Conservation (phyloP, 371 early-diverging fungal genomes). For the Actinomucor elegans region DNA sequence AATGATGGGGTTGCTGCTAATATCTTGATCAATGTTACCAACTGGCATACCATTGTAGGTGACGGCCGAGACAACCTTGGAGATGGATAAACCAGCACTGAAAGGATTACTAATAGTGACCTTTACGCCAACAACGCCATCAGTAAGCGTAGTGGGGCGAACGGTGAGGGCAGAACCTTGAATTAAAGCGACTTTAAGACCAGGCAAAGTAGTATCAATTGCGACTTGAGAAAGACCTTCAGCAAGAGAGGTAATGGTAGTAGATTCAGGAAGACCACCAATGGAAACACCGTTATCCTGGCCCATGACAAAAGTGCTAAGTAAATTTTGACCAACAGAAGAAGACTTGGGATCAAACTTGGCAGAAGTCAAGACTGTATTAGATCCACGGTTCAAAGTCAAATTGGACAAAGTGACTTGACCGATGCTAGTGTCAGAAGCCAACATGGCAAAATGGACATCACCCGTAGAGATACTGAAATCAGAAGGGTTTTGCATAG, state of each 20-base stretch:
- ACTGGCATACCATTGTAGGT: constrained; percentile 52
- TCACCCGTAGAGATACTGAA: constrained; percentile 59
- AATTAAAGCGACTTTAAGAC: constrained; percentile 49
- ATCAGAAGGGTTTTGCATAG: constrained; percentile 61
- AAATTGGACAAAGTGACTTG: constrained; percentile 49
- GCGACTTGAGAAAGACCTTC: constrained; percentile 45
- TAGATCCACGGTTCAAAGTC: constrained; percentile 48
- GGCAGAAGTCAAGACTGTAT: constrained; percentile 44
- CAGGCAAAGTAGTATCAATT: constrained; percentile 53
- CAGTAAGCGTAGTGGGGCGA: constrained; percentile 38
- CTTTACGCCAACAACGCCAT: constrained; percentile 48
- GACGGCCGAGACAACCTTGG: constrained; percentile 47
- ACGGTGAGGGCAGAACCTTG: constrained; percentile 50
- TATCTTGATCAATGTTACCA: constrained; percentile 53
- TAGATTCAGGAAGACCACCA: constrained; percentile 46
- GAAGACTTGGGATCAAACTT: constrained; percentile 53
- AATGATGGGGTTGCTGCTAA: constrained; percentile 43
- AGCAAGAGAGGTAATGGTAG: constrained; percentile 44
- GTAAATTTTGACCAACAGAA: constrained; percentile 46
- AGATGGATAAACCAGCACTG: constrained; percentile 48
- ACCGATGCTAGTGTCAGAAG: constrained; percentile 44
- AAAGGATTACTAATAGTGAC: constrained; percentile 62
- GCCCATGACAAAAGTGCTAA: constrained; percentile 59
- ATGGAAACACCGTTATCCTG: constrained; percentile 49
- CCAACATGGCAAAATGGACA: constrained; percentile 46